phyloP scores from a whole-genome alignment of 2,329 filamentous ascomycete species.

The Verticillium nonalfalfae region DNA sequence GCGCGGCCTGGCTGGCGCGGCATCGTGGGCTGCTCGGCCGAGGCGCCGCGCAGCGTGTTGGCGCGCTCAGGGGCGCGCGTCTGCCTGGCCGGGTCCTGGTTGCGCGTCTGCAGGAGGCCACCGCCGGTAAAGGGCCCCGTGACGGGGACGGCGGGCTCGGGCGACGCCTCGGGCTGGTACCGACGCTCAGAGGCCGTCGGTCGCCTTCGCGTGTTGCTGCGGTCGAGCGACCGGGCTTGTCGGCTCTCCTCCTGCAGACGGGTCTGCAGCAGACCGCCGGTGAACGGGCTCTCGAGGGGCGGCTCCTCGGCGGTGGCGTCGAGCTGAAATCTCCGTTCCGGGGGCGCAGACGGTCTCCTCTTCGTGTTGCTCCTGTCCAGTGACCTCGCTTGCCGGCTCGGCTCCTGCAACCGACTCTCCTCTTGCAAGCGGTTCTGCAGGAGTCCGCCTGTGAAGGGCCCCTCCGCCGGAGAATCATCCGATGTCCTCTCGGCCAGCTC shows the following conservation, averaged over 20 bases:
- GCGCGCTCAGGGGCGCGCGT: background rate
- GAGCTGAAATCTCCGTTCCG: background rate
- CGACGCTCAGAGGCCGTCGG: background rate
- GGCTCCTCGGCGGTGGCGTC: conserved; percentile 20
- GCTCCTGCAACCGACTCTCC: background rate
- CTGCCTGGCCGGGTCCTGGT: conserved; percentile 5
- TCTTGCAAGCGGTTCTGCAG: background rate
- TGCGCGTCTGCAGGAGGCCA: background rate
- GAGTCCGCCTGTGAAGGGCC: conserved; percentile 7
- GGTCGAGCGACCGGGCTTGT: background rate
- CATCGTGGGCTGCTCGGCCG: background rate
- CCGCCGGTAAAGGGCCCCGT: conserved; percentile 10
- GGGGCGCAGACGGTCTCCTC: background rate
- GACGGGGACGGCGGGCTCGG: conserved; percentile 19
- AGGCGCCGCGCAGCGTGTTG: conserved; percentile 9
- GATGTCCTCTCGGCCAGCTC: conserved; percentile 9
- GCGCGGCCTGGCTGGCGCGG: conserved; percentile 4
- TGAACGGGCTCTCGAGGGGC: conserved; percentile 8
- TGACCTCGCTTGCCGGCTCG: background rate
- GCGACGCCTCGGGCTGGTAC: conserved; percentile 7
- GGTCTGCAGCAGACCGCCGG: conserved; percentile 1
- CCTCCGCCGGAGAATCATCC: conserved; percentile 19
- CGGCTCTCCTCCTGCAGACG: background rate
- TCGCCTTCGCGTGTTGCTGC: conserved; percentile 7
- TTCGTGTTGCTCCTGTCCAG: conserved; percentile 8